phyloP scores from a whole-genome alignment of 345 rosid genomes.

The Erodium maritimum region DNA sequence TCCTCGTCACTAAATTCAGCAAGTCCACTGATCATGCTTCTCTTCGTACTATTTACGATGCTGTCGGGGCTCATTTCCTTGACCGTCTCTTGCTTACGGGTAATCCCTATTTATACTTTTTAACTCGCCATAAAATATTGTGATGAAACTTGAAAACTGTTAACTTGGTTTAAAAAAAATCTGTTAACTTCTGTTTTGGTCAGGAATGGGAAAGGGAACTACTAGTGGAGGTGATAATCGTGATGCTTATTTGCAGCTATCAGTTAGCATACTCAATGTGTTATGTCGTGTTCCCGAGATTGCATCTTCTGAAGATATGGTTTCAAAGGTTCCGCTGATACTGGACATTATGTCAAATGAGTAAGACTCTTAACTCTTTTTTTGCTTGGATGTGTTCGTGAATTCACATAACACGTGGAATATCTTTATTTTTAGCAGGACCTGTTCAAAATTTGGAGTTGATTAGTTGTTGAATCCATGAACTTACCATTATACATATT shows the following conservation, averaged over 20 bases:
- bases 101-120: conserved; percentile 13
- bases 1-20: conserved; percentile 70
- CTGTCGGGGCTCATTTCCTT: conserved; percentile 54
- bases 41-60: conserved; percentile 46
- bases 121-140: too few relatives aligned
- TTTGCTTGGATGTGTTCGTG: not conserved
- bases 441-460: not conserved
- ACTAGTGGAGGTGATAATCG: conserved; percentile 35
- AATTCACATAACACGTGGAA: not conserved
- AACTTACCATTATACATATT: too few relatives aligned
- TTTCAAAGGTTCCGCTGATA: conserved; percentile 49
- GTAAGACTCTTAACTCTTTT: conserved; percentile 24
- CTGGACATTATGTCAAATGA: conserved; percentile 42
- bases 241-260: conserved; percentile 63
- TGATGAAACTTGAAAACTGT: too few relatives aligned
- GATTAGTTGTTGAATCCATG: not conserved
- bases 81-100: conserved; percentile 72
- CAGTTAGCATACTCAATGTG: conserved; percentile 65
- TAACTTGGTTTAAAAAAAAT: too few relatives aligned
- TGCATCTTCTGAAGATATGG: conserved; percentile 63
- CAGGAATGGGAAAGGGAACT: conserved; percentile 42
- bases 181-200: not conserved
- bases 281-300: conserved; percentile 65
- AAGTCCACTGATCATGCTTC: conserved; percentile 45
- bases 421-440: not conserved